Percentiles rank a stretch among this genome's conserved stretches.
These are phyloP conservation scores for Aristolochia californica DNA, from an alignment of 164 flowering plant genomes.

Conservation along the genomic window DNA sequence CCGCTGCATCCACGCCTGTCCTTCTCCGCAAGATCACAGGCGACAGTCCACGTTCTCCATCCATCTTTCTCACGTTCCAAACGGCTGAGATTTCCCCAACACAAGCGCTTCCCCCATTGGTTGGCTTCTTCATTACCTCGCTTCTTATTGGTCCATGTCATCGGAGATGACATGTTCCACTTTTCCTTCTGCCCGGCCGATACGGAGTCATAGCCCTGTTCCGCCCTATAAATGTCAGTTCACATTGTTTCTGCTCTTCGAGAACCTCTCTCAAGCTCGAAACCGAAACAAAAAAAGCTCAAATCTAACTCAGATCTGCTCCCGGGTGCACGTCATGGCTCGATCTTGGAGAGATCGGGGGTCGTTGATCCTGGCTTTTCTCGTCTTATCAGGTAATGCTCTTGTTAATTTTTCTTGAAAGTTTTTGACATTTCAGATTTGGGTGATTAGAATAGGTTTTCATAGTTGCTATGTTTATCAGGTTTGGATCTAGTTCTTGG, in stretches of 20 bases:
- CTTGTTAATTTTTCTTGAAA: too few species aligned
- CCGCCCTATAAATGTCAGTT: not conserved
- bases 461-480: too few species aligned
- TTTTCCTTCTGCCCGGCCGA: not conserved
- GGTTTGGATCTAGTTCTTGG: too few species aligned
- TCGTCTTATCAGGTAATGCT: constrained; percentile 35
- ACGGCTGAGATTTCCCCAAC: constrained; percentile 2
- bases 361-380: constrained; percentile 27
- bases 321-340: too few species aligned
- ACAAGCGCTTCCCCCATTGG: constrained; percentile 2
- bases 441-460: too few species aligned
- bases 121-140: not conserved
- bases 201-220: not conserved
- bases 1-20: too few species aligned
- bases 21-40: not conserved
- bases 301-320: too few species aligned
- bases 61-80: too few species aligned
- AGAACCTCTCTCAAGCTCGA: not conserved
- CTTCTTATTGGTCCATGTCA: constrained; percentile 9
- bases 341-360: constrained; percentile 20
- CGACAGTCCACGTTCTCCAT: too few species aligned
- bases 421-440: too few species aligned
- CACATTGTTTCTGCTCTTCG: not conserved
- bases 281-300: not conserved
- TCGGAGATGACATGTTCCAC: not conserved